phyloP scores from a whole-genome alignment of 352 stramenopile species.

The Phytophthora kernoviae region DNA sequence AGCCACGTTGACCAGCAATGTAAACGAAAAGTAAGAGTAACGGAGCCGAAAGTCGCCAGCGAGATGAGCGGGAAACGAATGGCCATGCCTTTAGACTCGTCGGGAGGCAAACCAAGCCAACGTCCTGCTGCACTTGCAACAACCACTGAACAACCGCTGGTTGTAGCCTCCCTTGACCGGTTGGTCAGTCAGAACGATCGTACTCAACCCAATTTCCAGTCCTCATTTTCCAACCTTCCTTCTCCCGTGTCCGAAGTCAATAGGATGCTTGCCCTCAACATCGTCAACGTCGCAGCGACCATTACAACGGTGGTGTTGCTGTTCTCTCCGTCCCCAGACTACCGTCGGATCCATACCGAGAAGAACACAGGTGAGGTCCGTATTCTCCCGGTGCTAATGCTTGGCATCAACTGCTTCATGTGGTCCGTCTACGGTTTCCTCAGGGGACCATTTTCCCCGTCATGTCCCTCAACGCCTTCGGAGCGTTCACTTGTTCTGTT shows the following conservation, averaged over 20 bases:
- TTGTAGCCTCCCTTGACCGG: background rate
- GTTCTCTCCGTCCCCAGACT: constrained; percentile 34
- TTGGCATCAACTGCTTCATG: constrained; percentile 38
- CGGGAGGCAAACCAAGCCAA: constrained; percentile 1
- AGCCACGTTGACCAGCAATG: constrained; percentile 16
- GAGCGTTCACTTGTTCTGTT: constrained; percentile 26
- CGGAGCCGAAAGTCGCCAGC: constrained; percentile 18
- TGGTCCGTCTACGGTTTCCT: constrained; percentile 37
- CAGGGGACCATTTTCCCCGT: constrained; percentile 31
- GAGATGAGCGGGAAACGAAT: constrained; percentile 30
- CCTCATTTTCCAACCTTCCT: constrained; percentile 12
- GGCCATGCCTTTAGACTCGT: constrained; percentile 7
- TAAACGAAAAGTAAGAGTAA: constrained; percentile 20
- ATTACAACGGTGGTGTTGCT: constrained; percentile 31
- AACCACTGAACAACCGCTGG: background rate
- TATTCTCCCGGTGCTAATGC: constrained; percentile 32
- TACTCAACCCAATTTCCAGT: background rate
- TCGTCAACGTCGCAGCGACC: constrained; percentile 26
- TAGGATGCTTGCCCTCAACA: constrained; percentile 20
- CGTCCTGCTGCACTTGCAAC: background rate
- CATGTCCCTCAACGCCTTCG: constrained; percentile 35
- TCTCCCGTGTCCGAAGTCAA: background rate
- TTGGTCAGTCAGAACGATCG: background rate
- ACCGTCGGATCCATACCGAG: constrained; percentile 33
- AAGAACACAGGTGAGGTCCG: constrained; percentile 35